phyloP scores from a whole-genome alignment of 2,329 filamentous ascomycete genomes.

The Colletotrichum abscissum region DNA sequence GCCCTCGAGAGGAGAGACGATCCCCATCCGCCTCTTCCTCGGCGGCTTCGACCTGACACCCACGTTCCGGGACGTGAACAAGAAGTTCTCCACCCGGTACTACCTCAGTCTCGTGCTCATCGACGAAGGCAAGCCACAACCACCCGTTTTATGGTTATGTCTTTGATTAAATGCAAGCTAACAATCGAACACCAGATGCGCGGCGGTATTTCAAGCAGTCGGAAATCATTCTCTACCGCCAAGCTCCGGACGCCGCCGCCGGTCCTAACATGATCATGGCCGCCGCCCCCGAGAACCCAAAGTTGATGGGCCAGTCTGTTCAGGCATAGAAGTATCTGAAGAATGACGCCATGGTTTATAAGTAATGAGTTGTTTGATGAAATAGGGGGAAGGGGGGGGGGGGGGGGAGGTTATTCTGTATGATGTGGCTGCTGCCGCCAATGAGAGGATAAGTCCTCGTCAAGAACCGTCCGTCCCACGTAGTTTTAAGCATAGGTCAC shows the following conservation, averaged over 20 bases:
- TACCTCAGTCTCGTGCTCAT: constrained; percentile 97
- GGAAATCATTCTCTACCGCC: constrained; percentile 95
- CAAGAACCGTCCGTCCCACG: constrained; percentile 6
- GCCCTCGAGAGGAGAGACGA: constrained; percentile 93
- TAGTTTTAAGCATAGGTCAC: constrained; percentile 53
- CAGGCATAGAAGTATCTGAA: constrained; percentile 26
- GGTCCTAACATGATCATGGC: constrained; percentile 51
- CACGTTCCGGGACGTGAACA: constrained; percentile 99
- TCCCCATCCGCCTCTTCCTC: constrained; percentile 95
- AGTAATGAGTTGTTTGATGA: constrained; percentile 6
- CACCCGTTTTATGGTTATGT: constrained; percentile 14
- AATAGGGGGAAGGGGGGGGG: background rate
- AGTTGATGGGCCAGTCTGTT: constrained; percentile 50
- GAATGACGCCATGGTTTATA: constrained; percentile 7
- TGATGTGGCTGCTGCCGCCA: constrained; percentile 9
- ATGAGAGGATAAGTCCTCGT: constrained; percentile 22
- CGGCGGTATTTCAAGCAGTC: constrained; percentile 99
- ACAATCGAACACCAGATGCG: constrained; percentile 71
- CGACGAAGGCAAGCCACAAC: constrained; percentile 77
- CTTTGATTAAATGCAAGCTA: background rate
- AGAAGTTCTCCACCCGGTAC: constrained; percentile 98
- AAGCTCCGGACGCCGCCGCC: constrained; percentile 70
- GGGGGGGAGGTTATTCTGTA: background rate
- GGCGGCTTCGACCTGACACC: constrained; percentile 97
- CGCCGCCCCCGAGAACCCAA: constrained; percentile 59